Evolutionary conservation across 192 early-diverging fungal genomes (phyloP).

Genomic region (Umbelopsis ramanniana): DNA sequence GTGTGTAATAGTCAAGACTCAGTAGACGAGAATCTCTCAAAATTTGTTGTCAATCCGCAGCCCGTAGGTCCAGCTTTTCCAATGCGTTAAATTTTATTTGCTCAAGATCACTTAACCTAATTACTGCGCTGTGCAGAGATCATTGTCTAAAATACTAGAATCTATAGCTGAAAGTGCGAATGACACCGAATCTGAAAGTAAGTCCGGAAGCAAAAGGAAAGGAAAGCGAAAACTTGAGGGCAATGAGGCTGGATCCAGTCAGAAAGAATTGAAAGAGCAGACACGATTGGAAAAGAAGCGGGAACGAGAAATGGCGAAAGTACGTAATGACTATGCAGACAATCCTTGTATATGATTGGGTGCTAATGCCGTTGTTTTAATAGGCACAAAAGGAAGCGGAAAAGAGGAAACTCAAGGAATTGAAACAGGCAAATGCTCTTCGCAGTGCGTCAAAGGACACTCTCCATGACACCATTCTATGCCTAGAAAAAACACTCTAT

Average conservation of each 20-base stretch:
- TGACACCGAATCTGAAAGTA: not conserved
- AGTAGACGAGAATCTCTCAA: no score
- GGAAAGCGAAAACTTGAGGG: not conserved
- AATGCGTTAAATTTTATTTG: no score
- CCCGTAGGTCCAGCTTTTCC: no score
- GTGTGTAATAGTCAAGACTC: not conserved
- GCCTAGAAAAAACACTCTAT: slow-evolving; percentile 41
- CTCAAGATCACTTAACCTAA: no score
- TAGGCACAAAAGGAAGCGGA: slow-evolving; percentile 33
- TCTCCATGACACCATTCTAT: slow-evolving; percentile 49
- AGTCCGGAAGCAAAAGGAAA: not conserved
- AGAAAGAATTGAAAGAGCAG: not conserved
- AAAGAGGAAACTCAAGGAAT: slow-evolving; percentile 22
- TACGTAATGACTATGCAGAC: not conserved
- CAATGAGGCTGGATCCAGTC: not conserved
- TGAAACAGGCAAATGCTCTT: slow-evolving; percentile 42
- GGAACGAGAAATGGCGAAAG: not conserved
- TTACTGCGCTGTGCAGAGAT: no score
- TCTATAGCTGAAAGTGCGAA: no score
- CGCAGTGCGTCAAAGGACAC: slow-evolving; percentile 29
- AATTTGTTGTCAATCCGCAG: no score
- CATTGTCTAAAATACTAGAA: no score
- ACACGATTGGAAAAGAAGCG: not conserved
- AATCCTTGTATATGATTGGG: not conserved
- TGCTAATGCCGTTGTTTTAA: not conserved